Conservation (phyloP, 139 green algal genomes). For the Ulvella scutata region DNA sequence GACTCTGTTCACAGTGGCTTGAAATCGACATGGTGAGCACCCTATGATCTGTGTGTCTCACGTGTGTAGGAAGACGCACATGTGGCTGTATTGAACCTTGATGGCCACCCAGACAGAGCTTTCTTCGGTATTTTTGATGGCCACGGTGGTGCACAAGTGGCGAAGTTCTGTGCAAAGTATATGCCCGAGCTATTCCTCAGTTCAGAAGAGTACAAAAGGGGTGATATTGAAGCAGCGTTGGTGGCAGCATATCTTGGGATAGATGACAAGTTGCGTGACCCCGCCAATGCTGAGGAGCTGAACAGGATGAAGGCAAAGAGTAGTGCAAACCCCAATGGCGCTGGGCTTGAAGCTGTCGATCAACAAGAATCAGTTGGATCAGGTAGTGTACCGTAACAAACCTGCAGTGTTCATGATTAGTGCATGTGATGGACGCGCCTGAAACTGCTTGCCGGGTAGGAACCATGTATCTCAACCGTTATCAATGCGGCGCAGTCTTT, state of each 20-base stretch:
- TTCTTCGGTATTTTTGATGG: conserved; percentile 28
- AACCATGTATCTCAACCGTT: too few relatives aligned
- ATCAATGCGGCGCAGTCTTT: too few relatives aligned
- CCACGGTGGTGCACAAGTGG: conserved; percentile 21
- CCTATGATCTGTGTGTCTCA: too few relatives aligned
- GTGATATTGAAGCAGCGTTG: neutral
- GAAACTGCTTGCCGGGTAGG: too few relatives aligned
- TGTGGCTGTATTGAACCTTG: neutral
- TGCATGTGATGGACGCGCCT: too few relatives aligned
- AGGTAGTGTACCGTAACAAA: too few relatives aligned
- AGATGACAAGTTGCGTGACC: neutral
- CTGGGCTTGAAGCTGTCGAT: neutral
- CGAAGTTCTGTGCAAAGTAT: conserved; percentile 17
- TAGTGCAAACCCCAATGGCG: neutral
- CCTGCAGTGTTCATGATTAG: too few relatives aligned
- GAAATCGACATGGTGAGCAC: too few relatives aligned
- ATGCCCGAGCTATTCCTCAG: conserved; percentile 5
- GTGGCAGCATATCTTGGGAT: neutral
- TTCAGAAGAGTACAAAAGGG: neutral
- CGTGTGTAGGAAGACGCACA: neutral
- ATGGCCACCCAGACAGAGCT: neutral
- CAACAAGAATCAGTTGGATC: conserved; percentile 3
- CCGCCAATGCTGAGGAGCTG: neutral
- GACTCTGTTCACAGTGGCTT: too few relatives aligned
- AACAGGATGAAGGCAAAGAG: conserved; percentile 2